Conservation (phyloP, 176 grass and related monocot genomes). For the Poa pratensis region DNA sequence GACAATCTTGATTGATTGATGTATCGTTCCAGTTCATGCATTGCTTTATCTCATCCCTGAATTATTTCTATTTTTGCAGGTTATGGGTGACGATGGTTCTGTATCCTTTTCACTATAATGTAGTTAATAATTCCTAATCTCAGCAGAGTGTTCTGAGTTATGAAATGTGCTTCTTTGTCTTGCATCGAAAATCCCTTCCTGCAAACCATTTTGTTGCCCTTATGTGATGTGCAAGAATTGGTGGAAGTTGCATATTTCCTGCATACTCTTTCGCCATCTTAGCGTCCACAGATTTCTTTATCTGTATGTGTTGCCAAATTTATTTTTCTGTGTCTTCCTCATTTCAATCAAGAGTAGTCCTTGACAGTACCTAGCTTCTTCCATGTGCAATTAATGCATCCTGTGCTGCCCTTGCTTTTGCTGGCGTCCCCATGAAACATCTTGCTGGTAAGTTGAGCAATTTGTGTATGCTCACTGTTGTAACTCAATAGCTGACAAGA, state of each 20-base stretch:
- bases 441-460: slow-evolving; percentile 70
- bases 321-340: neutral
- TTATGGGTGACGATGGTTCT: slow-evolving; percentile 85
- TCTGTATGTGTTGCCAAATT: neutral
- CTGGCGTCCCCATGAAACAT: slow-evolving; percentile 85
- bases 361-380: slow-evolving; percentile 82
- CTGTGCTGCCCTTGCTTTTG: slow-evolving; percentile 77
- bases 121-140: neutral
- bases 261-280: neutral
- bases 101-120: slow-evolving; percentile 61
- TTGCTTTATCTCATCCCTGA: slow-evolving; percentile 21
- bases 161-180: neutral
- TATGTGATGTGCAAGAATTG: neutral
- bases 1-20: neutral
- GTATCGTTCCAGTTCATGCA: neutral
- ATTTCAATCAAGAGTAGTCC: slow-evolving; percentile 34
- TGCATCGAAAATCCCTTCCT: neutral
- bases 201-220: neutral
- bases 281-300: neutral
- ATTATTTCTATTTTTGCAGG: slow-evolving; percentile 58
- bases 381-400: slow-evolving; percentile 95
- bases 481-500: slow-evolving; percentile 20
- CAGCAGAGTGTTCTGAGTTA: neutral
- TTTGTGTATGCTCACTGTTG: neutral
- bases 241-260: neutral